These are phyloP conservation scores for Cystobasidiaceae sp. DNA, from an alignment of 1,284 basidiomycete species.

Conservation along the genomic window DNA sequence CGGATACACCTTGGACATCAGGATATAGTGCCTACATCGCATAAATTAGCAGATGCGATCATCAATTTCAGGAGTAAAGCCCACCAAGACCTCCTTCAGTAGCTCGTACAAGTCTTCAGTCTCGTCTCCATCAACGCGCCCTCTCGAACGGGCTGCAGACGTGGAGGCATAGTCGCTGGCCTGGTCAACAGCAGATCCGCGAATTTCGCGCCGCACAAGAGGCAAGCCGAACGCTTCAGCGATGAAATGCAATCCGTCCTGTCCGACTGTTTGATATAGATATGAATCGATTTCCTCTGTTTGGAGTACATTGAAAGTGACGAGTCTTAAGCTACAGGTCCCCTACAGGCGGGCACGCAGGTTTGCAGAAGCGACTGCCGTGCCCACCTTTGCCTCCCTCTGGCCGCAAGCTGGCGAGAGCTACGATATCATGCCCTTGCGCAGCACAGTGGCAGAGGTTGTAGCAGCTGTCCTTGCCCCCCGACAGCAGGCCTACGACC, in stretches of 20 bases:
- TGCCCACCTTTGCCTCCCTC: constrained; percentile 72
- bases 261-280: constrained; percentile 96
- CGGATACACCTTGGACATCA: constrained; percentile 79
- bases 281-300: constrained; percentile 98
- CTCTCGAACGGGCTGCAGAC: constrained; percentile 20
- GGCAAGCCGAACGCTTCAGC: constrained; percentile 81
- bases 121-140: constrained; percentile 73
- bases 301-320: not conserved
- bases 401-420: constrained; percentile 82
- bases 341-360: not conserved
- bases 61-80: constrained; percentile 25
- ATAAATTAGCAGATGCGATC: not conserved
- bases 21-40: constrained; percentile 63
- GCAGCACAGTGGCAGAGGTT: constrained; percentile 83
- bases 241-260: constrained; percentile 83
- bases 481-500: constrained; percentile 89
- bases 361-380: too few species aligned
- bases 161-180: constrained; percentile 75
- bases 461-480: constrained; percentile 97
- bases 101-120: constrained; percentile 90
- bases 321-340: not conserved
- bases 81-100: constrained; percentile 70
- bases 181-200: constrained; percentile 73
- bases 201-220: constrained; percentile 73
- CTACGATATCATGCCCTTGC: constrained; percentile 83